These are phyloP conservation scores for Aquilaria agallochum DNA, from an alignment of 441 rosid species.

Conservation along the genomic window DNA sequence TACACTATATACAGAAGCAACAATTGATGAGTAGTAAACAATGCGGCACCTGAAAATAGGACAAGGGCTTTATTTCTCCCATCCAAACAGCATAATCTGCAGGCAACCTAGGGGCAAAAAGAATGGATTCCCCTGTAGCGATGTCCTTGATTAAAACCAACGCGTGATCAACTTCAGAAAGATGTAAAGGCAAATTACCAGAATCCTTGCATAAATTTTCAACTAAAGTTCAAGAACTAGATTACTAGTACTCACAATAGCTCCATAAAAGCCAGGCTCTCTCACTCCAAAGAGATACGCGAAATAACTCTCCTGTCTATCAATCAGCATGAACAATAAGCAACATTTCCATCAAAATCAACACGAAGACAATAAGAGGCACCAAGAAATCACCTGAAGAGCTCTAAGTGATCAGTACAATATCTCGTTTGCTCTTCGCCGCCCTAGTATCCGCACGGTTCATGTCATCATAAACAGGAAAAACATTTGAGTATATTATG, in stretches of 20 bases:
- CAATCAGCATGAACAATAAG: not conserved
- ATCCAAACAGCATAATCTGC: conserved; percentile 92
- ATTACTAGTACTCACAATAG: conserved; percentile 61
- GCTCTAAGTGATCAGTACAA: conserved; percentile 88
- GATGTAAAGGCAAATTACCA: conserved; percentile 3
- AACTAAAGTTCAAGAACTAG: no score
- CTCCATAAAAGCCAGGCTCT: conserved; percentile 88
- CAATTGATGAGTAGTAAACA: not conserved
- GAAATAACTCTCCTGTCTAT: conserved; percentile 92
- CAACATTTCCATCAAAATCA: not conserved
- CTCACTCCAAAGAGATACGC: conserved; percentile 84
- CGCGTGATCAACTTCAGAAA: conserved; percentile 9
- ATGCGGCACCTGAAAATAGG: conserved; percentile 55
- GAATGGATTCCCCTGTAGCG: conserved; percentile 68
- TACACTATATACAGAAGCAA: not conserved
- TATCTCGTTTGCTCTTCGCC: conserved; percentile 80
- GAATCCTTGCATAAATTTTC: no score
- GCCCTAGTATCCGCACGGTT: conserved; percentile 38
- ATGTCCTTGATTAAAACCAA: conserved; percentile 50
- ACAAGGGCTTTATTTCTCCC: conserved; percentile 75
- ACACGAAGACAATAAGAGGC: not conserved
- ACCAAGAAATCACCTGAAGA: conserved; percentile 57
- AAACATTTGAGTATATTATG: not conserved
- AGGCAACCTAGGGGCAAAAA: conserved; percentile 79
- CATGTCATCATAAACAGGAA: not conserved